Base-by-base conservation (phyloP, 1,284 basidiomycete genomes). In the Malassezia arunalokei region DNA sequence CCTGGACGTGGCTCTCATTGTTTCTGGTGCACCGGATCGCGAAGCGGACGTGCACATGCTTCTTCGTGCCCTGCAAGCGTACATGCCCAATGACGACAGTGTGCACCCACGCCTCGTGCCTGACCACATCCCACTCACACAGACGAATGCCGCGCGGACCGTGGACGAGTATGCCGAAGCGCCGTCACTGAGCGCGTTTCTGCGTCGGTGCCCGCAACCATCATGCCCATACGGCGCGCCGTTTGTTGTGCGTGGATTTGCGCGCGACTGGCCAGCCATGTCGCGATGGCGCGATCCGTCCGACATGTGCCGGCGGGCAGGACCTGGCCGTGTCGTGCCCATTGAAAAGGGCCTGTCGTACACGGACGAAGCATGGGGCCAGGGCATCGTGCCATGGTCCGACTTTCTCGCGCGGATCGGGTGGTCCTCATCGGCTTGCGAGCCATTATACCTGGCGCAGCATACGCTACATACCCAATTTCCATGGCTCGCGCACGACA, bases 261-360 rank as follows among this genome's bases (percentile, higher is more conserved):
- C 73, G 12, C 31, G 58, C 17, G 75, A 82, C 49, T 87, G 85
- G 83, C 83, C 83, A 5, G 85, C 86, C 3, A 71, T 85, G 53
- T 17, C 77, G 5, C 68, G 75, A 0, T 91, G 60, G 60, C 15
- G 39, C 5, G 45, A 46, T 20, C 29, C 24, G 4, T 8, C 9
- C 6, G 54, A 60, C 20, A 48, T 62, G 15, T 12, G 17, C n/a
- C 40, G 38, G 7, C 30, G 52, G 6, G 40, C 49, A 80, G 1
- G 81, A 82, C 80, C 79, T 27, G 88, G 85, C 2, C 79, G 91
- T 14, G 74, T 87, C 7, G 85, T 96, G 1, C 91, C 91, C 3
- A 82, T 96, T 6, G 91, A 96, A 74, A 76, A 90, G 24, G 91
- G 92, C 5, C 71, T 74, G 40, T 83, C 88, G 66, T 96, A 96